Percentiles rank a stretch among this genome's conserved stretches.
phyloP scores from a whole-genome alignment of 148 eudicot genomes.

The Oxyria digyna region DNA sequence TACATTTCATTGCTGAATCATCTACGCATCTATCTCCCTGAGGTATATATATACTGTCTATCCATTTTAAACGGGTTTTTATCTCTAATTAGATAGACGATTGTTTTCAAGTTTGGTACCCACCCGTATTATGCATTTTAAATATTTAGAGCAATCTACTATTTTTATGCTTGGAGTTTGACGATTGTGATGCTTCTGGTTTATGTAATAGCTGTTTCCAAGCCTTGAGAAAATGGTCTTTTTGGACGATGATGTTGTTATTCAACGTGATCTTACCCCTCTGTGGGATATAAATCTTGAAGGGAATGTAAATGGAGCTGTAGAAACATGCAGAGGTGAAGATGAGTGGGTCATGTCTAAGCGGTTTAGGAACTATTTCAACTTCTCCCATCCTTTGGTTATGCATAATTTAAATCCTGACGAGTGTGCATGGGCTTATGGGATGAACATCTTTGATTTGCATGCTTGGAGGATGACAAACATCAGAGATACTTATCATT shows the following conservation, averaged over 20 bases:
- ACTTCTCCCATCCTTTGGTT: slow-evolving; percentile 89
- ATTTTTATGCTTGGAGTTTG: not conserved
- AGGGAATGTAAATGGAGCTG: slow-evolving; percentile 97
- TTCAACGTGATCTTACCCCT: slow-evolving; percentile 87
- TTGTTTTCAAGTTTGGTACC: not conserved
- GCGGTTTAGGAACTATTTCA: slow-evolving; percentile 79
- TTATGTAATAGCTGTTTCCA: slow-evolving; percentile 66
- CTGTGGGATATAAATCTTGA: slow-evolving; percentile 90
- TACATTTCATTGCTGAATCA: slow-evolving; percentile 95
- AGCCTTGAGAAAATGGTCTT: slow-evolving; percentile 88
- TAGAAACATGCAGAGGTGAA: slow-evolving; percentile 94
- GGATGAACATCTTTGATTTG: slow-evolving; percentile 95
- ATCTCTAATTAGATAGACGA: not conserved
- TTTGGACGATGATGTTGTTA: slow-evolving; percentile 90
- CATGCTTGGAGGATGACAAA: slow-evolving; percentile 80
- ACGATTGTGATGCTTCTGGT: slow-evolving; percentile 9
- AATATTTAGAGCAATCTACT: not conserved
- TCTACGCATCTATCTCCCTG: slow-evolving; percentile 93
- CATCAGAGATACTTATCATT: slow-evolving; percentile 80
- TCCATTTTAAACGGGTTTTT: not conserved
- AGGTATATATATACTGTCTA: slow-evolving; percentile 36
- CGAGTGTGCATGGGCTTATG: slow-evolving; percentile 99
- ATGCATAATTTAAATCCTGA: slow-evolving; percentile 69
- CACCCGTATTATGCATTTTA: not conserved
- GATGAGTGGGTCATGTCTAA: slow-evolving; percentile 99